phyloP scores from a whole-genome alignment of 257 asterid species.

The Solanum etuberosum region DNA sequence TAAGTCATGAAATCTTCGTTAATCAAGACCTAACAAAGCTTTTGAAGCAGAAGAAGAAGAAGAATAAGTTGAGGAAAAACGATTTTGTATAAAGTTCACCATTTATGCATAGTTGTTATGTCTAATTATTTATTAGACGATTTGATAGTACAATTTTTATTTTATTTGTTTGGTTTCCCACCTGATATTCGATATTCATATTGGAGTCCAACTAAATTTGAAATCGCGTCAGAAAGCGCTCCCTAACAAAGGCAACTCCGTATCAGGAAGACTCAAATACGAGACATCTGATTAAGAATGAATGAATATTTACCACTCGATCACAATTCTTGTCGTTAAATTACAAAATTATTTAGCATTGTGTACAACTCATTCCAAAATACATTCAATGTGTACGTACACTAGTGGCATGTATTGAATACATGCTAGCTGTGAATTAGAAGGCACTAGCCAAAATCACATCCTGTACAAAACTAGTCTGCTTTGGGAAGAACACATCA shows the following conservation, averaged over 20 bases:
- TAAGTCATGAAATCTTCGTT: background rate
- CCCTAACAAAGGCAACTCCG: too few species aligned
- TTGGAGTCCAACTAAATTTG: too few species aligned
- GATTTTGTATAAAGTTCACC: background rate
- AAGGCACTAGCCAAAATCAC: background rate
- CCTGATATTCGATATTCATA: too few species aligned
- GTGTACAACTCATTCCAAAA: background rate
- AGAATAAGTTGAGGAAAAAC: background rate
- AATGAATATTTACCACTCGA: too few species aligned
- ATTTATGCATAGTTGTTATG: background rate
- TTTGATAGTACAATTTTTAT: background rate
- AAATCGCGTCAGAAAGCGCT: too few species aligned
- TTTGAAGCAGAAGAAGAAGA: background rate
- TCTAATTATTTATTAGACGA: background rate
- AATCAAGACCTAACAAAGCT: background rate
- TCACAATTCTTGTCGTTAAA: too few species aligned
- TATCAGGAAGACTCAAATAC: too few species aligned
- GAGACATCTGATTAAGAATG: too few species aligned
- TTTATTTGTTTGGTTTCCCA: too few species aligned
- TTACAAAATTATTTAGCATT: background rate
- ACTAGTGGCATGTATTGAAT: background rate
- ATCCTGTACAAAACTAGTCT: background rate
- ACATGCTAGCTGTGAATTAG: background rate
- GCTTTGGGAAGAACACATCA: background rate
- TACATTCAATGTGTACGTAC: background rate